phyloP scores from a whole-genome alignment of 495 filamentous ascomycete species.

The Neurospora hispaniola region DNA sequence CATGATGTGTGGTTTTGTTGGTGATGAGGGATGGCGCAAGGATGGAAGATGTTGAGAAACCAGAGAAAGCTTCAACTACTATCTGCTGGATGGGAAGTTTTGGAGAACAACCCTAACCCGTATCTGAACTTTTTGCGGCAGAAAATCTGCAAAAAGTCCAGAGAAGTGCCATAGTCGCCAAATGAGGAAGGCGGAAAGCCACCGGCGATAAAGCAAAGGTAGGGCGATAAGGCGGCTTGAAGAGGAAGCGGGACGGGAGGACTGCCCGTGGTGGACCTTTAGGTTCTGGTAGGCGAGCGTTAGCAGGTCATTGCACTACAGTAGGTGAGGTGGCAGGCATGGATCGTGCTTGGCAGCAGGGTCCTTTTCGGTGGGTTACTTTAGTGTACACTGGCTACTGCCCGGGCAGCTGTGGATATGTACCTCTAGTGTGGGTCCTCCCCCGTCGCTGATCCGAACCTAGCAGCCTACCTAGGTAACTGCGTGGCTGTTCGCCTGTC shows the following conservation, averaged over 20 bases:
- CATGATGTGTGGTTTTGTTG: slow-evolving; percentile 41
- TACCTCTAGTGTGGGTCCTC: neutral
- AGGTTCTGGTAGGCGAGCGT: neutral
- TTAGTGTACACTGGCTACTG: neutral
- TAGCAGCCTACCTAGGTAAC: neutral
- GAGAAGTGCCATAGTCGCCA: neutral
- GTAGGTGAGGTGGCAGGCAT: neutral
- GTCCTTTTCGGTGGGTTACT: neutral
- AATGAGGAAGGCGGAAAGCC: neutral
- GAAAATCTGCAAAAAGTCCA: neutral
- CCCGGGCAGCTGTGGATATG: neutral
- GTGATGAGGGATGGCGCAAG: neutral
- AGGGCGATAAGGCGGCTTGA: neutral
- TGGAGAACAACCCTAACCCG: neutral
- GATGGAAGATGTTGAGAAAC: neutral
- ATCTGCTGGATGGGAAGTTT: neutral
- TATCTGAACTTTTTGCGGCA: neutral
- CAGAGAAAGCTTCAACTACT: neutral
- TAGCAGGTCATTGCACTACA: neutral
- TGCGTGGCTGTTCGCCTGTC: neutral
- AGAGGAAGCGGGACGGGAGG: no score
- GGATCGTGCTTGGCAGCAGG: neutral
- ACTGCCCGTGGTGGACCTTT: no score
- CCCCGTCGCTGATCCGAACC: neutral
- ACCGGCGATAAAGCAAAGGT: neutral